These are phyloP conservation scores for Atalantia buxifolia DNA, from an alignment of 345 rosid species.

Conservation along the genomic window DNA sequence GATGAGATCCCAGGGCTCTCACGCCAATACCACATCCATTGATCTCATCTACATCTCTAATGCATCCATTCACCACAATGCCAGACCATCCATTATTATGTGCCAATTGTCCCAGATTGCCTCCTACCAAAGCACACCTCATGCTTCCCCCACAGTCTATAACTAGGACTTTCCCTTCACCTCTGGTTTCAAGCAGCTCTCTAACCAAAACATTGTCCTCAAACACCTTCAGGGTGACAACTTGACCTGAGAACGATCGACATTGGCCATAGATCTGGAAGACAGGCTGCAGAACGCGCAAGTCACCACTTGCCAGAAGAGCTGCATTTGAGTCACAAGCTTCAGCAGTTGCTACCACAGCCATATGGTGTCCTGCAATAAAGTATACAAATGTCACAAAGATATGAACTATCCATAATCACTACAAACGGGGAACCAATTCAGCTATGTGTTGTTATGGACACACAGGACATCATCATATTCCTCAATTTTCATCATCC, in stretches of 20 bases:
- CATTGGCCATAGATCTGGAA: slow-evolving; percentile 77
- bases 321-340: slow-evolving; percentile 73
- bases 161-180: slow-evolving; percentile 79
- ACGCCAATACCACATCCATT: slow-evolving; percentile 70
- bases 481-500: background rate
- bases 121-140: slow-evolving; percentile 83
- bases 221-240: slow-evolving; percentile 73
- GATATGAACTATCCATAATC: background rate
- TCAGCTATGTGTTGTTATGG: background rate
- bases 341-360: slow-evolving; percentile 67
- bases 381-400: background rate
- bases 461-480: background rate
- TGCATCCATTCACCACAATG: slow-evolving; percentile 71
- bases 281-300: slow-evolving; percentile 63
- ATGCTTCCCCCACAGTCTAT: slow-evolving; percentile 89
- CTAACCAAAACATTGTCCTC: slow-evolving; percentile 86
- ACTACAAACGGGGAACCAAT: background rate
- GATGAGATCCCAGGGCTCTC: slow-evolving; percentile 77
- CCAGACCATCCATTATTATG: slow-evolving; percentile 90
- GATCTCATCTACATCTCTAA: slow-evolving; percentile 85
- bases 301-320: slow-evolving; percentile 54
- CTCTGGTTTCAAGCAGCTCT: slow-evolving; percentile 64
- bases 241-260: slow-evolving; percentile 63
- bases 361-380: slow-evolving; percentile 33
- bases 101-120: slow-evolving; percentile 68